These are phyloP conservation scores for Craspedostauros australis DNA, from an alignment of 108 stramenopile species.

Conservation along the genomic window DNA sequence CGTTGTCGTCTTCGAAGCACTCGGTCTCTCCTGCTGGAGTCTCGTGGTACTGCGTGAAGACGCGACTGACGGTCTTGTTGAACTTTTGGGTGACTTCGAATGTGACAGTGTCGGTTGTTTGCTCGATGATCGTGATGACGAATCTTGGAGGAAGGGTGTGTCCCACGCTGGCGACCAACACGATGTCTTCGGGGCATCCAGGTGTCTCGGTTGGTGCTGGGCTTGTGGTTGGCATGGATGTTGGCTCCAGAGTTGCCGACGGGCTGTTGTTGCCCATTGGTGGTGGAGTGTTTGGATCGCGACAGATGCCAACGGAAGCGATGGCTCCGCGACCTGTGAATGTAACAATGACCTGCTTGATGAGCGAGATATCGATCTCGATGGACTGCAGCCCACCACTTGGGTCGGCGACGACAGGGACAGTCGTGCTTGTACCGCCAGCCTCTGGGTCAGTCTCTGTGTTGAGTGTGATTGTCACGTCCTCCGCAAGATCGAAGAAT, in stretches of 20 bases:
- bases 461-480: too few species aligned
- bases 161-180: background rate
- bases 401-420: too few species aligned
- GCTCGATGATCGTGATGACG: slow-evolving; percentile 10
- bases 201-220: background rate
- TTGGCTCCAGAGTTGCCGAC: too few species aligned
- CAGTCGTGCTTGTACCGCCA: too few species aligned
- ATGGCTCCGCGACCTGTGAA: background rate
- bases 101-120: slow-evolving; percentile 3
- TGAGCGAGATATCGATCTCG: too few species aligned
- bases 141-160: slow-evolving; percentile 8
- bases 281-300: background rate
- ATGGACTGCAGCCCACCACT: too few species aligned
- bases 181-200: background rate
- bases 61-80: slow-evolving; percentile 1
- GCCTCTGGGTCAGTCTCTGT: too few species aligned
- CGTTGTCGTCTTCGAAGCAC: slow-evolving; percentile 9
- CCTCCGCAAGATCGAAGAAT: too few species aligned
- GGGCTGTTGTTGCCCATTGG: background rate
- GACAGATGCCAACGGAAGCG: background rate
- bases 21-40: slow-evolving; percentile 7
- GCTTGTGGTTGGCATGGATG: slow-evolving; percentile 2
- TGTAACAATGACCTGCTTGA: background rate
- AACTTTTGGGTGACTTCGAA: slow-evolving; percentile 8
- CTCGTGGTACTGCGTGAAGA: slow-evolving; percentile 9